Conservation (phyloP, 306 rosid species). For the Dalbergia cultrata region DNA sequence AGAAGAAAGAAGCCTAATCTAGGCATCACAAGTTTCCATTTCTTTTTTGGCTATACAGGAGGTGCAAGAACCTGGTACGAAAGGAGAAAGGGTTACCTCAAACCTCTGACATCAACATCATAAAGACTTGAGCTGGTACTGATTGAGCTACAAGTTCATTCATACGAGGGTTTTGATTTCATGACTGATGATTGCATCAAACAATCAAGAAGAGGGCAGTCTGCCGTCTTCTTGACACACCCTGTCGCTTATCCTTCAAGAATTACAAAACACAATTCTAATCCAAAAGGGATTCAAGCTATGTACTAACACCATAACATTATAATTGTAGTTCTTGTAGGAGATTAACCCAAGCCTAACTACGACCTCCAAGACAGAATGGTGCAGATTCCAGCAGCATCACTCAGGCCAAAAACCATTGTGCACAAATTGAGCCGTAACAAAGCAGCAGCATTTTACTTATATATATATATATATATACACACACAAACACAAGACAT, state of each 20-base stretch:
- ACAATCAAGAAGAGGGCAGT: not conserved
- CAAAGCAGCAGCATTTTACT: constrained; percentile 7
- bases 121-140: not conserved
- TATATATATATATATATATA: not conserved
- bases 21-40: not conserved
- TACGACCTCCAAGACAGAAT: not conserved
- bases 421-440: constrained; percentile 19
- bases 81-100: too few species aligned
- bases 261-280: not conserved
- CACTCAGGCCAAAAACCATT: not conserved
- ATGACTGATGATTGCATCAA: not conserved
- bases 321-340: not conserved
- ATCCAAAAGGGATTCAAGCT: not conserved
- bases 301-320: not conserved
- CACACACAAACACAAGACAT: constrained; percentile 2
- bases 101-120: not conserved
- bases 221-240: too few species aligned
- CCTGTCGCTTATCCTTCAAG: not conserved
- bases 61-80: too few species aligned
- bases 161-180: not conserved
- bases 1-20: not conserved
- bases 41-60: not conserved
- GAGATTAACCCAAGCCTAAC: not conserved
- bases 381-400: constrained; percentile 12
- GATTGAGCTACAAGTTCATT: not conserved